These are phyloP conservation scores for Phlyctochytrium arcticum DNA, from an alignment of 192 early-diverging fungal species.

Conservation along the genomic window DNA sequence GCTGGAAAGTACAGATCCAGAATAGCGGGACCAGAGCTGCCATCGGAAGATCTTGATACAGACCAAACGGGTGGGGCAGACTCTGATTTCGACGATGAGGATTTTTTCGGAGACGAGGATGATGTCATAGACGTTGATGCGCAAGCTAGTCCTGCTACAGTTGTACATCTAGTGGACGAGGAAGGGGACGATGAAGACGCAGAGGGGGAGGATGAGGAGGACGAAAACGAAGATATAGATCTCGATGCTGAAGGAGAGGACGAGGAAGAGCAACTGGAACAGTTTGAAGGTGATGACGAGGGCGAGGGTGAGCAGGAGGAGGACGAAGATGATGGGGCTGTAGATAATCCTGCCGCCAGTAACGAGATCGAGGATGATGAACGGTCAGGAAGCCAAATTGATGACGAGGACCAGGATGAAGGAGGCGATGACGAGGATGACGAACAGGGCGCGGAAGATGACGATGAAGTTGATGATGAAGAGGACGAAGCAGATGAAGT, in stretches of 20 bases:
- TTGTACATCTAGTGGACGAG: neutral
- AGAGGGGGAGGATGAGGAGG: slow-evolving; percentile 12
- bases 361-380: neutral
- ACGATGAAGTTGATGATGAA: neutral
- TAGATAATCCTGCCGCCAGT: neutral
- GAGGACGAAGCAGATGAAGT: slow-evolving; percentile 10
- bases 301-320: neutral
- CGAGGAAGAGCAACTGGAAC: neutral
- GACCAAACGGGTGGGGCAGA: neutral
- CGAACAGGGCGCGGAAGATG: neutral
- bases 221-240: slow-evolving; percentile 12
- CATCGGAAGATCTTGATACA: neutral
- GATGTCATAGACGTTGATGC: neutral
- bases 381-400: neutral
- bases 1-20: neutral
- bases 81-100: neutral
- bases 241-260: neutral
- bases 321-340: slow-evolving; percentile 2
- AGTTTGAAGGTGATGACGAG: neutral
- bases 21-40: neutral
- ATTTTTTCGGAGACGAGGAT: neutral
- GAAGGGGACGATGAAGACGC: slow-evolving; percentile 13
- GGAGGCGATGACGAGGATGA: neutral
- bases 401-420: neutral
- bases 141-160: neutral